Percentiles rank a stretch among this genome's conserved stretches.
Evolutionary conservation across 495 filamentous ascomycete genomes (phyloP).

Genomic region (Daldinia grandis): DNA sequence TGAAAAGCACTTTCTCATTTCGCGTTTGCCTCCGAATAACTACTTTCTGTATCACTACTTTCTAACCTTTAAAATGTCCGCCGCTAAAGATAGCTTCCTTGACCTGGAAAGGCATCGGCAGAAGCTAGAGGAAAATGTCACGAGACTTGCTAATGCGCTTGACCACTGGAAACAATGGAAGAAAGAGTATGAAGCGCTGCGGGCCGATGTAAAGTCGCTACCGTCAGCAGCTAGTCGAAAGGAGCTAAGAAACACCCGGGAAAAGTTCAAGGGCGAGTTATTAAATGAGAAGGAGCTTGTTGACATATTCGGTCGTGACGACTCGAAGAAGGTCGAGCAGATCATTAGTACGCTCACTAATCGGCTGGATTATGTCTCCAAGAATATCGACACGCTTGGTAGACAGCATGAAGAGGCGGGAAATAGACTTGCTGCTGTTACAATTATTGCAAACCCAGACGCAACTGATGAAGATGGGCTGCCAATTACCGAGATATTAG

Average conservation of each 20-base stretch:
- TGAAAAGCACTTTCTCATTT: not conserved
- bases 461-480: constrained; percentile 68
- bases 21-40: not conserved
- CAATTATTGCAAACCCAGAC: constrained; percentile 56
- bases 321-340: constrained; percentile 60
- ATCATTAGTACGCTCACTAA: constrained; percentile 75
- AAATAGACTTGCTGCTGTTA: constrained; percentile 66
- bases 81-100: constrained; percentile 55
- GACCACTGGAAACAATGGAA: constrained; percentile 90
- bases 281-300: constrained; percentile 65
- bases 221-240: constrained; percentile 64
- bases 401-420: constrained; percentile 75
- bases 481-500: constrained; percentile 84
- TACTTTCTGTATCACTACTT: not conserved
- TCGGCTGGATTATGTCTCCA: constrained; percentile 85
- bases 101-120: constrained; percentile 78
- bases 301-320: constrained; percentile 67
- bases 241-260: constrained; percentile 50
- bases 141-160: constrained; percentile 77
- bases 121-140: constrained; percentile 77
- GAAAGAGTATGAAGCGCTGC: constrained; percentile 87
- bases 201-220: constrained; percentile 73
- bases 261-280: constrained; percentile 54
- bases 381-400: constrained; percentile 74
- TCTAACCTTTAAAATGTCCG: constrained; percentile 24